These are phyloP conservation scores for Sugiyamaella xylanicola DNA, from an alignment of 1,139 yeast genomes.

Conservation along the genomic window DNA sequence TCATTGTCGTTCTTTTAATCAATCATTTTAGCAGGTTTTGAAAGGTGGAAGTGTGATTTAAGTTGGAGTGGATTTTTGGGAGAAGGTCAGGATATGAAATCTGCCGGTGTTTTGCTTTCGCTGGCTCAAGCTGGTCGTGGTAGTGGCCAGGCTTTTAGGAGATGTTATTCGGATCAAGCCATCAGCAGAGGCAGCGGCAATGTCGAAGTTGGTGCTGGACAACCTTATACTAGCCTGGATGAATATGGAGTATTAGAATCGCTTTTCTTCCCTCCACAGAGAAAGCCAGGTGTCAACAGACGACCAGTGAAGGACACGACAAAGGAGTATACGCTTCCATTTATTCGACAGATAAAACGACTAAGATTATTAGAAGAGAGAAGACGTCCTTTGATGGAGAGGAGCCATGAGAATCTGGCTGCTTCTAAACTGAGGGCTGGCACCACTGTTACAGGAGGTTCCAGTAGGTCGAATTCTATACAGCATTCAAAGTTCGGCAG, in stretches of 20 bases:
- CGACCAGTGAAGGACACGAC: constrained; percentile 9
- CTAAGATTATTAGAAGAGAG: constrained; percentile 28
- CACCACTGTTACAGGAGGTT: not conserved
- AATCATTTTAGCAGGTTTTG: not conserved
- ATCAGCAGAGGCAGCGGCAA: not conserved
- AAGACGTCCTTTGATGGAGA: constrained; percentile 8
- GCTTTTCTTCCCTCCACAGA: constrained; percentile 21
- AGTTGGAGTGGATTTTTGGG: not conserved
- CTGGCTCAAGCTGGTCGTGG: constrained; percentile 10
- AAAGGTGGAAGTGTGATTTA: not conserved
- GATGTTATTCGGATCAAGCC: constrained; percentile 8
- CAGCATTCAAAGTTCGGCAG: constrained; percentile 13
- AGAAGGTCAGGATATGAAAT: constrained; percentile 7
- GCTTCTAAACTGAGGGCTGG: constrained; percentile 1
- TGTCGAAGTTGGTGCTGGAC: not conserved
- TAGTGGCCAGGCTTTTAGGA: not conserved
- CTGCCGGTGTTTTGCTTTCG: constrained; percentile 4
- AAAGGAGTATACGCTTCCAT: constrained; percentile 20
- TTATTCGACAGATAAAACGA: constrained; percentile 30
- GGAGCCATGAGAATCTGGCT: not conserved
- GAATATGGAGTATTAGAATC: constrained; percentile 26
- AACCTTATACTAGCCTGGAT: constrained; percentile 16
- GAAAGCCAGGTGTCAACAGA: not conserved
- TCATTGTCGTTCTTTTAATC: not conserved
- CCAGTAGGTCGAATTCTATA: not conserved